Conservation (phyloP, 78 protist genomes). For the Diacronema lutheri region DNA sequence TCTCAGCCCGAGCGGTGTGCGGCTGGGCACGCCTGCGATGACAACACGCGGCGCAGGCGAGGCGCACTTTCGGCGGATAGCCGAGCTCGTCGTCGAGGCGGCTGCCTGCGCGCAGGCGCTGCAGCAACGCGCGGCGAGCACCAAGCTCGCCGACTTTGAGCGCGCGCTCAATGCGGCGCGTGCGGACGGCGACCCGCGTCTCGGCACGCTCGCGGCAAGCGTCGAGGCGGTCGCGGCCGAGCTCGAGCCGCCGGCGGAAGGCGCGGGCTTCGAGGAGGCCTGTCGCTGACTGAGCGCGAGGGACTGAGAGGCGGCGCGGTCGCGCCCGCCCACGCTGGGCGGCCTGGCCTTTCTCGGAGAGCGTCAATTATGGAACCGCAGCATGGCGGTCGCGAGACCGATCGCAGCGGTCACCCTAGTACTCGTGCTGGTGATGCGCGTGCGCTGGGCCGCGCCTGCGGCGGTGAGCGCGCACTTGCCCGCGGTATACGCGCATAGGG, state of each 20-base stretch:
- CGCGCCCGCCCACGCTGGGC: too few species aligned
- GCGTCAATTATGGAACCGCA: too few species aligned
- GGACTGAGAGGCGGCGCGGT: too few species aligned
- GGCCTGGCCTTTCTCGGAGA: too few species aligned
- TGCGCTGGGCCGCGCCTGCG: too few species aligned
- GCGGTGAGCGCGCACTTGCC: too few species aligned
- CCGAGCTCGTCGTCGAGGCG: slow-evolving; percentile 79
- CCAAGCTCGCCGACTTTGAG: slow-evolving; percentile 76
- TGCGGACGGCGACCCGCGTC: background rate
- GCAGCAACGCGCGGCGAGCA: slow-evolving; percentile 50
- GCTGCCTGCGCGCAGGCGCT: slow-evolving; percentile 64
- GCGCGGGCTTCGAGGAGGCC: too few species aligned
- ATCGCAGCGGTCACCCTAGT: too few species aligned
- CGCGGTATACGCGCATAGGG: too few species aligned
- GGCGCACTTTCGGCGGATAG: slow-evolving; percentile 83
- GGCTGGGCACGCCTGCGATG: slow-evolving; percentile 88
- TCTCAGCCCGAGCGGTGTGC: slow-evolving; percentile 69
- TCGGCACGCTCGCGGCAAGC: slow-evolving; percentile 46
- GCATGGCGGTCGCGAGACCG: too few species aligned
- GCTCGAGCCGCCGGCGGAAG: slow-evolving; percentile 62
- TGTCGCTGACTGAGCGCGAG: too few species aligned
- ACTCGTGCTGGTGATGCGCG: too few species aligned
- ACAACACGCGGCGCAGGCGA: slow-evolving; percentile 91
- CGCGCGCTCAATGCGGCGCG: slow-evolving; percentile 22
- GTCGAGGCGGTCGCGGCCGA: slow-evolving; percentile 69